Evolutionary conservation across 2,329 filamentous ascomycete species (phyloP).

Genomic region (Lojkania enalia): DNA sequence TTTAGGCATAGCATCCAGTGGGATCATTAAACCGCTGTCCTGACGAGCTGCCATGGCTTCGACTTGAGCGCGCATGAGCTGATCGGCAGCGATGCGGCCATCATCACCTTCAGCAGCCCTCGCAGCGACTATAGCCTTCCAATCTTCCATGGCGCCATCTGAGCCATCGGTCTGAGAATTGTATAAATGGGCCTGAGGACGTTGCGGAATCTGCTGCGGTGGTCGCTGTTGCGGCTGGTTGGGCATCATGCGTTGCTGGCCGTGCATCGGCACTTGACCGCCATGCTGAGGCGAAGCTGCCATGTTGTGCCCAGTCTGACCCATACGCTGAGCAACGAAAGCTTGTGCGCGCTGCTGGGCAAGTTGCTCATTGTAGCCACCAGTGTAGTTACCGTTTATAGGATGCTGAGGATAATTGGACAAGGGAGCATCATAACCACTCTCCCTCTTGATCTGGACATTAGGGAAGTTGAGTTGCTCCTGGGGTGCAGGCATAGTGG

Average conservation of each 20-base stretch:
- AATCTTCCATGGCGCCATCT: constrained; percentile 62
- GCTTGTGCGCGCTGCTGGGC: constrained; percentile 60
- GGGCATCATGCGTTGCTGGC: constrained; percentile 29
- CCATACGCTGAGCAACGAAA: constrained; percentile 47
- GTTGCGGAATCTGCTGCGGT: constrained; percentile 48
- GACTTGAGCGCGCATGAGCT: constrained; percentile 69
- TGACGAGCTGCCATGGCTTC: constrained; percentile 67
- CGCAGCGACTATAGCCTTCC: constrained; percentile 62
- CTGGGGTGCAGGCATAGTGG: constrained; percentile 33
- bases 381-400: constrained; percentile 39
- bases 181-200: constrained; percentile 42
- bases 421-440: constrained; percentile 34
- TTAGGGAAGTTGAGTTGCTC: constrained; percentile 38
- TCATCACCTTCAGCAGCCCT: constrained; percentile 57
- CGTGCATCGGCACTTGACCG: constrained; percentile 20
- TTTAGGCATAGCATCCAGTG: constrained; percentile 61
- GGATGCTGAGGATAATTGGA: constrained; percentile 34
- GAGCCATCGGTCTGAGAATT: constrained; percentile 77
- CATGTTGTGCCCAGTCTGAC: constrained; percentile 25
- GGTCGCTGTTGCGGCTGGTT: constrained; percentile 37
- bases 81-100: constrained; percentile 62
- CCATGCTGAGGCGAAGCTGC: constrained; percentile 20
- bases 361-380: constrained; percentile 47
- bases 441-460: constrained; percentile 57
- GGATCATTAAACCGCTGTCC: constrained; percentile 77